Percentiles rank a stretch among this genome's conserved stretches.
phyloP scores from a whole-genome alignment of 805 yeast genomes.

The Zygosaccharomyces rouxii region DNA sequence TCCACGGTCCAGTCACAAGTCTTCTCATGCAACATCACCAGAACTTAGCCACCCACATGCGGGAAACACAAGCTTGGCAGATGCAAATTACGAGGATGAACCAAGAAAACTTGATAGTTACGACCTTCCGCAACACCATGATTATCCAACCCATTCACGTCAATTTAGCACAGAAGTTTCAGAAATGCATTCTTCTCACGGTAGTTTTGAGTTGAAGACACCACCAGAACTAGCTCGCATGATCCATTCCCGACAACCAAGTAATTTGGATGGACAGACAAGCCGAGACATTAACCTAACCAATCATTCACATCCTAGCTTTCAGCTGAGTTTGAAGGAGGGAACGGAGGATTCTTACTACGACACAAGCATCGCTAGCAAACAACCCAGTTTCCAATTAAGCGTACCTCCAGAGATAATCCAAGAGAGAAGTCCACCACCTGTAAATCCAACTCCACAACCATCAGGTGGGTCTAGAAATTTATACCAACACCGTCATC shows the following conservation, averaged over 20 bases:
- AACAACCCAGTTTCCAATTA: conserved; percentile 4
- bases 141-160: not conserved
- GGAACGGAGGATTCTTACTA: not conserved
- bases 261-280: not conserved
- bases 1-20: not conserved
- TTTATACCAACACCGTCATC: not conserved
- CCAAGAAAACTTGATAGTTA: not conserved
- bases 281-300: not conserved
- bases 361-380: not conserved
- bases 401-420: conserved; percentile 1
- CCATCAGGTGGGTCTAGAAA: not conserved
- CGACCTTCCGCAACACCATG: not conserved
- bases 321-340: not conserved
- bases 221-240: not conserved
- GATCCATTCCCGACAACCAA: not conserved
- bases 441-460: not conserved
- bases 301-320: not conserved
- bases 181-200: not conserved
- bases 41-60: not conserved
- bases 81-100: not conserved
- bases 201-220: conserved; percentile 1
- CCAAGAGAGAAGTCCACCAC: not conserved
- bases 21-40: not conserved
- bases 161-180: not conserved
- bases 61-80: not conserved